Evolutionary conservation across 140 eudicot species (phyloP), one percentile per base, ranked within the genome.

Genomic region (Cichorium intybus): DNA sequence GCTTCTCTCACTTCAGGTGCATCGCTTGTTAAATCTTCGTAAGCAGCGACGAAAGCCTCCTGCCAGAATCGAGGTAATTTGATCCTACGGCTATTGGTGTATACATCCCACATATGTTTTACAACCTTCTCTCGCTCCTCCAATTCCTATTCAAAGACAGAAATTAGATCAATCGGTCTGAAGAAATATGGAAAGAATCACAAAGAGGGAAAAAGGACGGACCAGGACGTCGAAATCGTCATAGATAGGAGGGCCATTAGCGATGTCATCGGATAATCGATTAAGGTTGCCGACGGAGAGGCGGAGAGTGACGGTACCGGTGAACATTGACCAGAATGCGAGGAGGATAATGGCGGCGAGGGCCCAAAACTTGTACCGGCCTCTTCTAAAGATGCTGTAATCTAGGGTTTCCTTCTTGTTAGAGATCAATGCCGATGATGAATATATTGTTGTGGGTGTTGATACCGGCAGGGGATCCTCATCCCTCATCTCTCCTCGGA

Each of bases 41-140:
- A 92, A 21, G 99, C 96, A 43, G 99, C 96, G 74, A 80, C 96
- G 72, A 92, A 92, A 0, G 98, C 98, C 63, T 92, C 89, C 87
- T 81, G 95, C 98, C 96, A 92, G 60, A 92, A 92, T 26, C 82
- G 72, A 28, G 84, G 84, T 69, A 92, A 68, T 35, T 81, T 81
- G 74, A 88, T 76, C 80, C 95, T 77, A 4, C 78, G 79, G 68
- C 88, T 81, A 73, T 88, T 92, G 4, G 81, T 80, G 69, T 92
- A 88, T 49, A 88, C 96, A 76, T 88, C 96, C 99, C 99, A 92
- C 99, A 92, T 88, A 41, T 92, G 91, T 72, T 83, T 82, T 86
- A 92, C 99, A 59, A 85, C 75, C 69, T 88, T 92, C 83, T 92
- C 99, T 56, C 96, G 81, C 73, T 92, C 99, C 90, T 92, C 99